Evolutionary conservation across 257 asterid species (phyloP).

Genomic region (Ocimum tenuiflorum): DNA sequence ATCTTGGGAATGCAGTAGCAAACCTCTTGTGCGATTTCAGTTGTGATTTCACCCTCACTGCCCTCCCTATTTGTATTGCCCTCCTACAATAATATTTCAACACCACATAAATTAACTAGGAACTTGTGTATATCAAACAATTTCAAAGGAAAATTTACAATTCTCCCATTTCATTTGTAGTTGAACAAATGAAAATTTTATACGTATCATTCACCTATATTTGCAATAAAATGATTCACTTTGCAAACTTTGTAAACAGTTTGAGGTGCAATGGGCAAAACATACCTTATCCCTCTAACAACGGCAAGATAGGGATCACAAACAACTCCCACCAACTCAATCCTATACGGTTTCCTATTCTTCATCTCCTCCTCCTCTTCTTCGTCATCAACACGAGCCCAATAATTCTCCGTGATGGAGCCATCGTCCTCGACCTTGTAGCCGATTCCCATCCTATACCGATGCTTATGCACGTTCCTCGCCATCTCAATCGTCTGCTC

Average conservation of each 20-base stretch:
- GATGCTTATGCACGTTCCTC: conserved; percentile 59
- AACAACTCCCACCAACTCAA: conserved; percentile 87
- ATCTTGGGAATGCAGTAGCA: conserved; percentile 61
- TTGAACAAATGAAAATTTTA: too few relatives aligned
- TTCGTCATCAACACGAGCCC: conserved; percentile 54
- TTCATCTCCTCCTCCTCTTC: conserved; percentile 19
- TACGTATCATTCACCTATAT: too few relatives aligned
- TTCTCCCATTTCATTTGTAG: too few relatives aligned
- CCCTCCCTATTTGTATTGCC: conserved; percentile 78
- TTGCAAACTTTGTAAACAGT: too few relatives aligned
- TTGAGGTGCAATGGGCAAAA: not conserved
- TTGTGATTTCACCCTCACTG: conserved; percentile 84
- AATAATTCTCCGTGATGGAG: conserved; percentile 58
- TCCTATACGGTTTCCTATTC: conserved; percentile 58
- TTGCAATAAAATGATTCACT: too few relatives aligned
- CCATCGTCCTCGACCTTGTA: conserved; percentile 74
- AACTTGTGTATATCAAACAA: too few relatives aligned
- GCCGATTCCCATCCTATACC: conserved; percentile 88
- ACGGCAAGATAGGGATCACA: conserved; percentile 89
- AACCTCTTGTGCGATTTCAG: conserved; percentile 86
- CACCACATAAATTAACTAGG: too few relatives aligned
- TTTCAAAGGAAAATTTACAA: too few relatives aligned
- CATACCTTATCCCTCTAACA: conserved; percentile 83
- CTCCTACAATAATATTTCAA: conserved; percentile 51
- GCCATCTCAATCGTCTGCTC: conserved; percentile 88